Conservation (phyloP, 2,329 filamentous ascomycete species). For the Paramyrothecium roridum region DNA sequence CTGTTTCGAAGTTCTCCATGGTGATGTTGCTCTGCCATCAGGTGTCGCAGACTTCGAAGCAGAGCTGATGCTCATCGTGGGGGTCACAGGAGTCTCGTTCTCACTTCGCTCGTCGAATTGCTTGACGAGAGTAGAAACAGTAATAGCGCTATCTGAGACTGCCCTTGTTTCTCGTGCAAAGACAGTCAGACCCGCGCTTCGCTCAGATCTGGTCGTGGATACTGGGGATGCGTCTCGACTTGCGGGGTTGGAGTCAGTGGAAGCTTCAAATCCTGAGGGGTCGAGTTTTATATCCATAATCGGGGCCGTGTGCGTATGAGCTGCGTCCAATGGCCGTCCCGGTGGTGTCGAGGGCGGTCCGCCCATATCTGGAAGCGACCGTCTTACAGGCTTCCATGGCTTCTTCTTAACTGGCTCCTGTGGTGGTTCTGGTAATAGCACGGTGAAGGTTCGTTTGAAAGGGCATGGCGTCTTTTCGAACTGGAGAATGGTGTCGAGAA, state of each 20-base stretch:
- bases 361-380: slow-evolving; percentile 7
- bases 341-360: neutral
- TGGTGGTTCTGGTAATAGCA: slow-evolving; percentile 68
- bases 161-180: neutral
- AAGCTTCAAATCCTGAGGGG: neutral
- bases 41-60: too few species aligned
- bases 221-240: neutral
- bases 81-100: neutral
- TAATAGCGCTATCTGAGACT: neutral
- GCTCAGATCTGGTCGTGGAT: neutral
- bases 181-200: neutral
- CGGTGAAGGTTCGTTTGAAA: slow-evolving; percentile 73
- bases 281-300: neutral
- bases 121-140: neutral
- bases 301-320: neutral
- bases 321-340: slow-evolving; percentile 5
- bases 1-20: too few species aligned
- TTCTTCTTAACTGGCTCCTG: slow-evolving; percentile 63
- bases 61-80: neutral
- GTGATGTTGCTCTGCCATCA: too few species aligned
- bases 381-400: slow-evolving; percentile 58
- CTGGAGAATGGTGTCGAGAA: slow-evolving; percentile 69
- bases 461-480: slow-evolving; percentile 89
- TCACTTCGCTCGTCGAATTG: neutral
- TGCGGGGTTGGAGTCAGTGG: neutral